phyloP scores from a whole-genome alignment of 352 stramenopile genomes.

The Pythium plurisporium region DNA sequence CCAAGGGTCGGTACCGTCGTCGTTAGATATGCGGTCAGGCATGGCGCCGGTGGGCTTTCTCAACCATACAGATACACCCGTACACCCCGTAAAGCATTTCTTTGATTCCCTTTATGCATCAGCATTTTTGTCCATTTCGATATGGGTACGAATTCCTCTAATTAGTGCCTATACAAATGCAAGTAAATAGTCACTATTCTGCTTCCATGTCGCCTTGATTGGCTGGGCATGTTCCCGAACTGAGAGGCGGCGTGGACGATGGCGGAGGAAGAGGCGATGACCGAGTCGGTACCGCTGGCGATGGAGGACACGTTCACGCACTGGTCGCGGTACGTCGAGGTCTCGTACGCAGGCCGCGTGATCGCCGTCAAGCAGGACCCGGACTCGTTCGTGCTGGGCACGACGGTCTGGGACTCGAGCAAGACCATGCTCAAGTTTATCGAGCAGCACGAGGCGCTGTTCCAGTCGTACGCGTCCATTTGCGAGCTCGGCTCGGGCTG shows the following conservation, averaged over 20 bases:
- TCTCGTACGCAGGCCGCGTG: conserved; percentile 44
- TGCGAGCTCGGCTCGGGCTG: conserved; percentile 75
- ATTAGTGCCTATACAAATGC: not conserved
- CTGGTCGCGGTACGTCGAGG: conserved; percentile 70
- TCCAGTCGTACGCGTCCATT: conserved; percentile 55
- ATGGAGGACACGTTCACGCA: conserved; percentile 77
- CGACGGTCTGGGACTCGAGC: conserved; percentile 82
- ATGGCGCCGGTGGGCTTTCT: not conserved
- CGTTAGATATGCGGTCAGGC: conserved; percentile 27
- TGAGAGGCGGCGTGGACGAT: conserved; percentile 29
- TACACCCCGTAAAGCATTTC: not conserved
- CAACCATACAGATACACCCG: not conserved
- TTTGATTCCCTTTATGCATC: not conserved
- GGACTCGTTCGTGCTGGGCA: conserved; percentile 78
- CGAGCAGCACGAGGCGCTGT: conserved; percentile 49
- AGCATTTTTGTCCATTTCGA: not conserved
- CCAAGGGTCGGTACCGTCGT: conserved; percentile 83
- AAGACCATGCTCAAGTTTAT: conserved; percentile 86
- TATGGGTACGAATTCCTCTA: not conserved
- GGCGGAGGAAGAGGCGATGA: conserved; percentile 57
- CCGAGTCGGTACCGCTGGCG: conserved; percentile 48
- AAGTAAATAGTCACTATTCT: not conserved
- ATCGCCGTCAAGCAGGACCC: conserved; percentile 66
- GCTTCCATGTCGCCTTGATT: conserved; percentile 11
- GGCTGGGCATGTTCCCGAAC: not conserved